phyloP scores from a whole-genome alignment of 352 stramenopile genomes.

The Globisporangium nodosum region DNA sequence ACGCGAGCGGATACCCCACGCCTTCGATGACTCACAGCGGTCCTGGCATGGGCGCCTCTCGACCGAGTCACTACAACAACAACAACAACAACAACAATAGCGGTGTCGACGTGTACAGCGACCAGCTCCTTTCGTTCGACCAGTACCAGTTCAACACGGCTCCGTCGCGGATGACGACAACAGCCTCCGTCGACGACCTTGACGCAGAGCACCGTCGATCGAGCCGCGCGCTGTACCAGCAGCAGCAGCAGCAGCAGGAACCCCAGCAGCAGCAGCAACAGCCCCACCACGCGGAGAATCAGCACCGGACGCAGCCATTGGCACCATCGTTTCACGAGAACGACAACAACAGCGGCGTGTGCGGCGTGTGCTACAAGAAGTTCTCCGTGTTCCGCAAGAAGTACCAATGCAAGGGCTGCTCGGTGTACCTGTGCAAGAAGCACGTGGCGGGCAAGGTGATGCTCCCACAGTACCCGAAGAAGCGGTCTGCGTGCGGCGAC shows the following conservation, averaged over 20 bases:
- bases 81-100: neutral
- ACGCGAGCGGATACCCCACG: neutral
- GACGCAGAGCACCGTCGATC: constrained; percentile 10
- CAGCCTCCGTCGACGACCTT: constrained; percentile 1
- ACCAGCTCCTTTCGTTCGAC: constrained; percentile 12
- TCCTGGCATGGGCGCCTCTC: neutral
- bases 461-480: constrained; percentile 53
- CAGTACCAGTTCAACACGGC: constrained; percentile 12
- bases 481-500: constrained; percentile 68
- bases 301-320: constrained; percentile 9
- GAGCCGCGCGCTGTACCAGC: constrained; percentile 15
- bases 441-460: constrained; percentile 73
- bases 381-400: constrained; percentile 85
- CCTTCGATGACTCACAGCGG: neutral
- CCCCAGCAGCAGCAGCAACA: constrained; percentile 1
- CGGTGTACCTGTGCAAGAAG: constrained; percentile 71
- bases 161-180: constrained; percentile 2
- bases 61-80: constrained; percentile 2
- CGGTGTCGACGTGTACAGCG: constrained; percentile 6
- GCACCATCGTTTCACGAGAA: constrained; percentile 33
- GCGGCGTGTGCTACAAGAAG: constrained; percentile 81
- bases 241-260: constrained; percentile 7
- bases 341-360: constrained; percentile 54
- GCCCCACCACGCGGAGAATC: constrained; percentile 16
- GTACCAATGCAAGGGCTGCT: constrained; percentile 83